These are phyloP conservation scores for Linum tenue DNA, from an alignment of 345 rosid species.

Conservation along the genomic window DNA sequence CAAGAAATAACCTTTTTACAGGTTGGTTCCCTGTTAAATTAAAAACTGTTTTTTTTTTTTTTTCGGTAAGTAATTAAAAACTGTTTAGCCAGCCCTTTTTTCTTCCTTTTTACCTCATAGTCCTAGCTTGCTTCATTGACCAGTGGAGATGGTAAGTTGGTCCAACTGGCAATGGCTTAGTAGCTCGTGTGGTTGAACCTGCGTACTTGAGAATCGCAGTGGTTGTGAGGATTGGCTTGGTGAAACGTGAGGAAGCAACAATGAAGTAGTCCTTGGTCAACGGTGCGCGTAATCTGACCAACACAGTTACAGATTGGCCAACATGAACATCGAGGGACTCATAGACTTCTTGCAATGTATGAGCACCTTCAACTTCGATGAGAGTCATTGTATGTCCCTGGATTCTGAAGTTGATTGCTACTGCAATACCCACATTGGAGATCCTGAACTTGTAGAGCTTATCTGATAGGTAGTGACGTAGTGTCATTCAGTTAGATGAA, in stretches of 20 bases:
- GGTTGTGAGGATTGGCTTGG: slow-evolving; percentile 36
- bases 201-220: slow-evolving; percentile 60
- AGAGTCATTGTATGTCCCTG: slow-evolving; percentile 63
- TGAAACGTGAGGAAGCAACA: slow-evolving; percentile 76
- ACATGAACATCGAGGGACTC: slow-evolving; percentile 66
- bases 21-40: neutral
- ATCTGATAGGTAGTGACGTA: slow-evolving; percentile 25
- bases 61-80: no score
- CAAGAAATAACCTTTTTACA: neutral
- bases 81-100: no score
- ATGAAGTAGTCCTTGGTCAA: slow-evolving; percentile 46
- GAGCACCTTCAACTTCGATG: slow-evolving; percentile 87
- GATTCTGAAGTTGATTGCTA: slow-evolving; percentile 74
- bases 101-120: slow-evolving; percentile 41
- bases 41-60: no score
- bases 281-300: slow-evolving; percentile 36
- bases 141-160: slow-evolving; percentile 69
- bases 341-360: slow-evolving; percentile 55
- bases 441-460: slow-evolving; percentile 62
- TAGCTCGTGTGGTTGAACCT: slow-evolving; percentile 46
- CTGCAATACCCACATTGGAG: slow-evolving; percentile 61
- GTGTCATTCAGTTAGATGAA: no score
- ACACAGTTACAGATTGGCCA: slow-evolving; percentile 61
- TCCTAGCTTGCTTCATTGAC: slow-evolving; percentile 88
- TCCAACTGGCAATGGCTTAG: slow-evolving; percentile 46